Evolutionary conservation across 495 filamentous ascomycete species (phyloP), one percentile per base, ranked within the genome.

Genomic region (Copromyces sp.): DNA sequence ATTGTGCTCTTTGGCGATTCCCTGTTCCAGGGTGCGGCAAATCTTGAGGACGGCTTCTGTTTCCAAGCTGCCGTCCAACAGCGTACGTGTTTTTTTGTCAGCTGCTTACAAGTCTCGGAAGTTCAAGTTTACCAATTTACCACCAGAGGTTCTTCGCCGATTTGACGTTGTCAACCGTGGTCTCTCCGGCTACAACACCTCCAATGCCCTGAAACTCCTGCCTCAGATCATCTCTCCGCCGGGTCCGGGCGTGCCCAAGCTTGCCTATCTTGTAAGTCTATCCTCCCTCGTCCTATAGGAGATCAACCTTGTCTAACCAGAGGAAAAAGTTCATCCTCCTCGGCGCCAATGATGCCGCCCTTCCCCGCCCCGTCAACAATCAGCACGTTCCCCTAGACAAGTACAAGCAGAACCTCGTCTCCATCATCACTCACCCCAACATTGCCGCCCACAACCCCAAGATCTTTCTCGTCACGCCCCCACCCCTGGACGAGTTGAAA

Each of bases 1-100:
- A 87, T 95, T 76, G 83, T 95, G 59, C 87, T 95, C 29, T 93
- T 96, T 76, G 93, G 93, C 39, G 93, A 96, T 78, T 94, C 91
- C 38, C 88, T 96, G 75, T 90, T 92, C 32, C 88, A 96, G 77
- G 81, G 83, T 42, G 86, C 88, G 47, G 85, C 83, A 71, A 83
- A 85, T 69, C 83, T 89, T 73, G 78, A 86, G 4, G 77, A 86
- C 71, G 91, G 90, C 37, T 94, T 93, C 79, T 90, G 86, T 9
- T 91, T 95, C 73, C 87, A 88, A 73, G 86, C 91, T 44, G 90
- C 88, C 39, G 82, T 97, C 14, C 89, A 93, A 80, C 81, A 90
- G 79, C 87, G 93, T 93, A 78, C 76, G 79, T 76, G 17, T n/a
- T 40, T 47, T 47, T 4, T 24, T 17, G 8, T 11, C 29, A 14